phyloP scores from a whole-genome alignment of 352 stramenopile genomes.

The Blastocystis sp. region DNA sequence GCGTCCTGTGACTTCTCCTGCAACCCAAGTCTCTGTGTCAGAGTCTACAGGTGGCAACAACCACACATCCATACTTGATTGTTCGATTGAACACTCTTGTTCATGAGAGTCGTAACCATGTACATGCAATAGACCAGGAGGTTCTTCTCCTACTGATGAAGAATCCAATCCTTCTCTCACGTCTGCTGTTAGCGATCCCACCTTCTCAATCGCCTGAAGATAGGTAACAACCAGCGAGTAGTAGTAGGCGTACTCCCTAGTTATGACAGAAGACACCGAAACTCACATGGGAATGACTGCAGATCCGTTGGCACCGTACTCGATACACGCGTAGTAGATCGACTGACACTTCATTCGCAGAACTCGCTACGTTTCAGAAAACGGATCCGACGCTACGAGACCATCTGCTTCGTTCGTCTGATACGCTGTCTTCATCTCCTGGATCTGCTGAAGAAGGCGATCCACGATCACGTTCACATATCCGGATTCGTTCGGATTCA shows the following conservation, averaged over 20 bases:
- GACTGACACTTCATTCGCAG: neutral
- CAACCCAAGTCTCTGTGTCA: too few relatives aligned
- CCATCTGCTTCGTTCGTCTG: neutral
- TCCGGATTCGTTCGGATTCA: neutral
- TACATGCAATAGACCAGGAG: neutral
- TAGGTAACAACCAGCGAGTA: slow-evolving; percentile 30
- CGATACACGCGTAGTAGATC: neutral
- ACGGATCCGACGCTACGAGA: neutral
- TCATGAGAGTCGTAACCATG: neutral
- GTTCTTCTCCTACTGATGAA: slow-evolving; percentile 16
- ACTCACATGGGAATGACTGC: slow-evolving; percentile 17
- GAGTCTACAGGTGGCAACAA: too few relatives aligned
- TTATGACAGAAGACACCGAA: neutral
- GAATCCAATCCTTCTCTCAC: neutral
- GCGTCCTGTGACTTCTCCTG: too few relatives aligned
- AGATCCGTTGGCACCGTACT: neutral
- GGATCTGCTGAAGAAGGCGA: neutral
- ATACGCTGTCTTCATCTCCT: neutral
- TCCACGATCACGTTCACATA: neutral
- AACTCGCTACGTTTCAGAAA: neutral
- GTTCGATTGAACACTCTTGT: neutral
- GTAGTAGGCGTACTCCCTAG: slow-evolving; percentile 11
- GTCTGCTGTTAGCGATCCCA: neutral
- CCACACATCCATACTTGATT: neutral
- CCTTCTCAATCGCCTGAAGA: neutral